These are phyloP conservation scores for Porcisia deanei DNA, from an alignment of 208 protist genomes.

Conservation along the genomic window DNA sequence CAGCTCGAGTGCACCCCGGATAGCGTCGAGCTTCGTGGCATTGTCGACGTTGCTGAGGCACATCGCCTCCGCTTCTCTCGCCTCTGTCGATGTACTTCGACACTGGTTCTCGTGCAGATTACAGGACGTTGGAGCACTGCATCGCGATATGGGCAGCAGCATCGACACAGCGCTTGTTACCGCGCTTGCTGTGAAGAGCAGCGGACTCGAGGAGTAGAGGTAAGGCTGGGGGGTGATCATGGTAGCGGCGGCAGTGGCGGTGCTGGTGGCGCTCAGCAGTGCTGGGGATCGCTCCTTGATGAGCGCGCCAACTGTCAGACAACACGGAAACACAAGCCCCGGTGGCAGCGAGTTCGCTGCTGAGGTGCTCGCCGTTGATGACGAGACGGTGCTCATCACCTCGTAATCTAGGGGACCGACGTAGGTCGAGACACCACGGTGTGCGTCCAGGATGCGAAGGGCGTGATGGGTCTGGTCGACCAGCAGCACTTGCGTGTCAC, in stretches of 20 bases:
- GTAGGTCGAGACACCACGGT: conserved; percentile 54
- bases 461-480: conserved; percentile 47
- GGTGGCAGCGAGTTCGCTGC: conserved; percentile 21
- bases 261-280: conserved; percentile 7
- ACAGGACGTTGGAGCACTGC: conserved; percentile 26
- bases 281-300: conserved; percentile 37
- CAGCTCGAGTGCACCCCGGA: conserved; percentile 23
- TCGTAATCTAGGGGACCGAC: conserved; percentile 46
- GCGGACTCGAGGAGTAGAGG: conserved; percentile 38
- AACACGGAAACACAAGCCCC: conserved; percentile 21
- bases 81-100: not conserved
- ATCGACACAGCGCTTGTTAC: conserved; percentile 30
- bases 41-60: not conserved
- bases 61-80: not conserved
- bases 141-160: conserved; percentile 33
- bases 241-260: not conserved
- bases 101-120: conserved; percentile 2
- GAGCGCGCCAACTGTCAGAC: conserved; percentile 28
- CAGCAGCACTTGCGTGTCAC: conserved; percentile 46
- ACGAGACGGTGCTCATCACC: not conserved
- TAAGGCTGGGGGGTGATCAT: conserved; percentile 44
- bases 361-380: not conserved
- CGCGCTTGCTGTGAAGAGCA: conserved; percentile 39
- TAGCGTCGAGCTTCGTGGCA: conserved; percentile 6
- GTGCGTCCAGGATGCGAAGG: conserved; percentile 42